phyloP scores from a whole-genome alignment of 2,329 filamentous ascomycete species.

The Sporothrix variecibatus region DNA sequence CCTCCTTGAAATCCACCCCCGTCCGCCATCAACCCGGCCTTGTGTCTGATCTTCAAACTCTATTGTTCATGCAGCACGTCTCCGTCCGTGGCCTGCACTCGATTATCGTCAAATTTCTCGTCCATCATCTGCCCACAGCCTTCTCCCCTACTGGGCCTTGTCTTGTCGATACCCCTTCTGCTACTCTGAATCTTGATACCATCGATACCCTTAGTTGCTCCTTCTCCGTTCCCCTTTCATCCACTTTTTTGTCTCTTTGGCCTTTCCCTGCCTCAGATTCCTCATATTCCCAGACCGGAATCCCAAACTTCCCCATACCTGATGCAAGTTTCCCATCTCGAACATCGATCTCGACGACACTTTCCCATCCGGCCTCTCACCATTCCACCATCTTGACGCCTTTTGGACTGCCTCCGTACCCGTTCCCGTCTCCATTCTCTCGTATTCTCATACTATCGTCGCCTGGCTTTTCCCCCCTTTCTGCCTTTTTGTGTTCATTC shows the following conservation, averaged over 20 bases:
- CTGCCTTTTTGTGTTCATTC: not conserved
- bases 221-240: not conserved
- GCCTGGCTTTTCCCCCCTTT: not conserved
- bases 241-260: slow-evolving; percentile 9
- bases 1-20: slow-evolving; percentile 32
- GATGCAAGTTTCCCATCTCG: slow-evolving; percentile 23
- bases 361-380: slow-evolving; percentile 17
- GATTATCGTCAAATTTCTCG: not conserved
- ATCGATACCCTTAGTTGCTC: not conserved
- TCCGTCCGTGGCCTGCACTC: slow-evolving; percentile 17
- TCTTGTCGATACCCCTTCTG: not conserved
- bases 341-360: slow-evolving; percentile 4
- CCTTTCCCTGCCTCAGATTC: not conserved
- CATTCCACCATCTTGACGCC: not conserved
- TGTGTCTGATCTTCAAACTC: slow-evolving; percentile 38
- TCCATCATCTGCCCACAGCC: not conserved
- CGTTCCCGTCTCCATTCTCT: slow-evolving; percentile 7
- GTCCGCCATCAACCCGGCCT: slow-evolving; percentile 14
- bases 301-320: slow-evolving; percentile 20
- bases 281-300: not conserved
- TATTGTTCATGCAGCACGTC: slow-evolving; percentile 26
- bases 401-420: not conserved
- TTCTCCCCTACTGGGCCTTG: not conserved
- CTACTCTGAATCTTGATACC: not conserved
- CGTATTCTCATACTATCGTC: not conserved